Percentiles rank a stretch among this genome's conserved stretches.
Conservation (phyloP, 2,329 filamentous ascomycete species). For the Xylariaceae sp. region DNA sequence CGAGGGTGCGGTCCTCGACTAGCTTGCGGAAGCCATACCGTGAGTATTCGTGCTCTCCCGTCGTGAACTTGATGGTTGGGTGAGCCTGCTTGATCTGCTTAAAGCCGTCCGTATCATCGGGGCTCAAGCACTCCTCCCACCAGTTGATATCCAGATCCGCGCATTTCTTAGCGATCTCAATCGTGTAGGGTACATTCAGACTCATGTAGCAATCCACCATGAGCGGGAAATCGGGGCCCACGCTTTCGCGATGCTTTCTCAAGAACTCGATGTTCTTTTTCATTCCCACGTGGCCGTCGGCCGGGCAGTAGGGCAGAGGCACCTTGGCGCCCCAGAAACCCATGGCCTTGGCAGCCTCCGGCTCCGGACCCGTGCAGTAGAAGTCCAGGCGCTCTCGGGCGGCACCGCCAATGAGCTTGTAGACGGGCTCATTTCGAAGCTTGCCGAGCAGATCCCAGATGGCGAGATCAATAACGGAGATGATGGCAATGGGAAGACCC, state of each 20-base stretch:
- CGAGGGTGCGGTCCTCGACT: slow-evolving; percentile 83
- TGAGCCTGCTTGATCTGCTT: slow-evolving; percentile 86
- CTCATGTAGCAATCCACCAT: slow-evolving; percentile 99
- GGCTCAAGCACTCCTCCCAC: slow-evolving; percentile 93
- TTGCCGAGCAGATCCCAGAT: slow-evolving; percentile 92
- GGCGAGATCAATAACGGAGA: slow-evolving; percentile 90
- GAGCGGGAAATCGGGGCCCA: slow-evolving; percentile 86
- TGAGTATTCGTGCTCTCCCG: slow-evolving; percentile 93
- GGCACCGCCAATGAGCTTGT: slow-evolving; percentile 90
- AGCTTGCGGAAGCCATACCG: slow-evolving; percentile 93
- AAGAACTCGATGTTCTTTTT: slow-evolving; percentile 89
- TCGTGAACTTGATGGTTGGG: slow-evolving; percentile 88
- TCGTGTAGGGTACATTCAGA: slow-evolving; percentile 86
- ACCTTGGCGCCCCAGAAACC: slow-evolving; percentile 92
- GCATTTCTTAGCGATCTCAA: slow-evolving; percentile 81
- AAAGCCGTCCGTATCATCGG: slow-evolving; percentile 90
- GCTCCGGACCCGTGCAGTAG: slow-evolving; percentile 91
- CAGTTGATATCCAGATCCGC: slow-evolving; percentile 87
- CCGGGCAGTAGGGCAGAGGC: slow-evolving; percentile 82
- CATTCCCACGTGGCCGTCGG: slow-evolving; percentile 77
- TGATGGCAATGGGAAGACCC: slow-evolving; percentile 82
- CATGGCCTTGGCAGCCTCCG: slow-evolving; percentile 73
- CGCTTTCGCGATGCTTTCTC: slow-evolving; percentile 74
- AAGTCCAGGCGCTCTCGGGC: slow-evolving; percentile 80
- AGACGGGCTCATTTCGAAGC: slow-evolving; percentile 86